Conservation (phyloP, 352 stramenopile genomes). For the Globisporangium lucens region DNA sequence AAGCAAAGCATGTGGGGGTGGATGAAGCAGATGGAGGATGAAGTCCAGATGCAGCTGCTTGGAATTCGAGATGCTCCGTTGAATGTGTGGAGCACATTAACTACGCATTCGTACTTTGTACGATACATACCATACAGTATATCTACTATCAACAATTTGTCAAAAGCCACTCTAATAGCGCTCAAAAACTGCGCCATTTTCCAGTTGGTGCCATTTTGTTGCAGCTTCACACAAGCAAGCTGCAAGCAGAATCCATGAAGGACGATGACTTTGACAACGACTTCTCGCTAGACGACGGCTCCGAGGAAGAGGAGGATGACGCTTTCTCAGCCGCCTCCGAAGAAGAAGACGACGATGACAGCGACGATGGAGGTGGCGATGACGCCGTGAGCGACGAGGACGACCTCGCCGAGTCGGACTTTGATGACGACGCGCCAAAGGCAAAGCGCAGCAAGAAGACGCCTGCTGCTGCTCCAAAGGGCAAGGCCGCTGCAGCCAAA, state of each 20-base stretch:
- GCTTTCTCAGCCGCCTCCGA: conserved; percentile 25
- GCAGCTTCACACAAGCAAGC: neutral
- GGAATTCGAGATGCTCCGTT: neutral
- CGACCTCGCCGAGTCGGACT: conserved; percentile 33
- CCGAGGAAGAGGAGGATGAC: conserved; percentile 41
- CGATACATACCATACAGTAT: neutral
- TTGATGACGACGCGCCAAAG: conserved; percentile 35
- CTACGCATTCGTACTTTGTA: neutral
- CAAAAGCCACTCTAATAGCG: neutral
- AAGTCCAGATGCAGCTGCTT: neutral
- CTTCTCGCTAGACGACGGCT: conserved; percentile 56
- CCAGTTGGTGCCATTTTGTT: neutral
- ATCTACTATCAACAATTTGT: neutral
- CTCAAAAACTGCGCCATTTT: neutral
- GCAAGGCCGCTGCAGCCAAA: conserved; percentile 18
- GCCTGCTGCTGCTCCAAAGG: conserved; percentile 10
- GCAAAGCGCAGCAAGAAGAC: conserved; percentile 22
- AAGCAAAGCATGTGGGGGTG: too few species aligned
- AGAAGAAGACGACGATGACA: conserved; percentile 23
- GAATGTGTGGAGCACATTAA: too few species aligned
- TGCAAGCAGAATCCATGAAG: conserved; percentile 4
- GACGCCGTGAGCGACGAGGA: conserved; percentile 24
- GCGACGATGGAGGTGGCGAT: conserved; percentile 31
- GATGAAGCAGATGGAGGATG: too few species aligned
- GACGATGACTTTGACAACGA: conserved; percentile 42